A percentile compares a stretch with the other conserved stretches of the same genome.
These are phyloP conservation scores for Garcia nutans DNA, from an alignment of 345 rosid species.

Conservation along the genomic window DNA sequence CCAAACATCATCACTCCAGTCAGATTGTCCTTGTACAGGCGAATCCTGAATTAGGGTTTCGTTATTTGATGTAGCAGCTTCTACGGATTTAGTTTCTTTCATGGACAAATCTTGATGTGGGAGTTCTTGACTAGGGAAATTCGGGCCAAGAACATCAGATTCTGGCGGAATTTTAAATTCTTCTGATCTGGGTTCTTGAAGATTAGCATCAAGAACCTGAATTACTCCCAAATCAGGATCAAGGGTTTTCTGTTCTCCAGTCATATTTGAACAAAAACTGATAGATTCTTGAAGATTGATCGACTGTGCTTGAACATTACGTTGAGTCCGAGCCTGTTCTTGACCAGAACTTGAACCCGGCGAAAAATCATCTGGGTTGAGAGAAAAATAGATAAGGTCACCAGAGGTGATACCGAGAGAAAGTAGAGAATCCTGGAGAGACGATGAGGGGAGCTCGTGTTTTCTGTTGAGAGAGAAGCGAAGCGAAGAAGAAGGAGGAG, in stretches of 20 bases:
- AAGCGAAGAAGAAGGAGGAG: conserved; percentile 37
- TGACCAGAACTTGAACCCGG: neutral
- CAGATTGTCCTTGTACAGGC: neutral
- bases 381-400: conserved; percentile 65
- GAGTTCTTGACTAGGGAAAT: neutral
- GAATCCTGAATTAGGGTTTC: conserved; percentile 14
- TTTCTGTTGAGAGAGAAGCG: conserved; percentile 68
- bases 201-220: neutral
- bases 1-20: neutral
- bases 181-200: neutral
- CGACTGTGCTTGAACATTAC: neutral
- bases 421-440: conserved; percentile 43
- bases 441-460: conserved; percentile 52
- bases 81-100: neutral
- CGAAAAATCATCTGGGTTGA: neutral
- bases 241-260: too few relatives aligned
- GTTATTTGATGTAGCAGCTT: neutral
- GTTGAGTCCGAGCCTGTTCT: neutral
- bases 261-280: too few relatives aligned
- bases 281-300: too few relatives aligned
- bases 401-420: conserved; percentile 70
- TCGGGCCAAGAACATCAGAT: neutral
- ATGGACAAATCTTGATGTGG: neutral
- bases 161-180: neutral
- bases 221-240: too few relatives aligned